Percentiles rank a stretch among this genome's conserved stretches.
These are phyloP conservation scores for Lanmaoa rubissima DNA, from an alignment of 768 basidiomycete species.

Conservation along the genomic window DNA sequence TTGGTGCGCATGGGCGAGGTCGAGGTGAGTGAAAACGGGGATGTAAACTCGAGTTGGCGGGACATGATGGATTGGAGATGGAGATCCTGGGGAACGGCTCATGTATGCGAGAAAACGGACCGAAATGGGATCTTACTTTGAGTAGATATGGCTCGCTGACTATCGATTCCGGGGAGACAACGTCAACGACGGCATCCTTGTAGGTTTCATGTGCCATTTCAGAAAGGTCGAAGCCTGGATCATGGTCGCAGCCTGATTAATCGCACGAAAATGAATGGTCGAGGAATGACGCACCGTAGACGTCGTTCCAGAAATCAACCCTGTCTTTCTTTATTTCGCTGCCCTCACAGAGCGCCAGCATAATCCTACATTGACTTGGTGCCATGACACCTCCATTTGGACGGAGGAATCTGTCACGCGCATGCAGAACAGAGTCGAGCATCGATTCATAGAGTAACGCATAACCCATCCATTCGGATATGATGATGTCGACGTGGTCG, in stretches of 20 bases:
- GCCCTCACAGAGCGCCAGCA: conserved; percentile 80
- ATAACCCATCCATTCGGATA: conserved; percentile 99
- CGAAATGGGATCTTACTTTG: conserved; percentile 50
- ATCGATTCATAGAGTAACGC: conserved; percentile 93
- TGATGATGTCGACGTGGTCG: conserved; percentile 85
- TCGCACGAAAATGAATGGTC: neutral
- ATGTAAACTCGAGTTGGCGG: conserved; percentile 76
- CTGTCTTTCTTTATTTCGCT: conserved; percentile 76
- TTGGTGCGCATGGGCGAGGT: conserved; percentile 59
- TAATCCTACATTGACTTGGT: conserved; percentile 85
- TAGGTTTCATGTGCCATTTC: conserved; percentile 75
- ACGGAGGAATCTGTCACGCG: conserved; percentile 82
- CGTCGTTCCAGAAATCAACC: conserved; percentile 84
- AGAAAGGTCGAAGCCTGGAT: conserved; percentile 81
- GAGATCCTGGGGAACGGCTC: conserved; percentile 57
- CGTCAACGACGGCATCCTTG: conserved; percentile 82
- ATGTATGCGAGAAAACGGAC: neutral
- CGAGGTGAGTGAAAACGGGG: conserved; percentile 71
- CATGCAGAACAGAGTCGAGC: conserved; percentile 91
- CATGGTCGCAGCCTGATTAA: neutral
- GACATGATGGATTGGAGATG: conserved; percentile 60
- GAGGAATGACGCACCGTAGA: conserved; percentile 64
- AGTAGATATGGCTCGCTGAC: conserved; percentile 61
- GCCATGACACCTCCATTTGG: conserved; percentile 78
- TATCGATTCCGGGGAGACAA: conserved; percentile 63